phyloP scores from a whole-genome alignment of 2,329 filamentous ascomycete genomes.

The Arthrobotrys sinensis region DNA sequence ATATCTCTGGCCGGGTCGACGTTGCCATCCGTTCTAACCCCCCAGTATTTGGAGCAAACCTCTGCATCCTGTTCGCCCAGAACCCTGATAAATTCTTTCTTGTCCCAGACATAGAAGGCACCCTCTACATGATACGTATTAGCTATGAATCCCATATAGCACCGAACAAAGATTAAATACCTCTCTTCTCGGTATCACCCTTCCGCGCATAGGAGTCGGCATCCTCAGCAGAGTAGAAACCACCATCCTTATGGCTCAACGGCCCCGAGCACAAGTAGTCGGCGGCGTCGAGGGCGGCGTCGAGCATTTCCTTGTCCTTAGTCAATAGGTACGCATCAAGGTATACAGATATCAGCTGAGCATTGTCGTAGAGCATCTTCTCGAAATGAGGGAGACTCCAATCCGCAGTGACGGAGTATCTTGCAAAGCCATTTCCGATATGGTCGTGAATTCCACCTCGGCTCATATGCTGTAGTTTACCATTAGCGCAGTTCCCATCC shows the following conservation, averaged over 20 bases:
- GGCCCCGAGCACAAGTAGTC: conserved; percentile 79
- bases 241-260: conserved; percentile 77
- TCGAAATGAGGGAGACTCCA: conserved; percentile 98
- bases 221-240: conserved; percentile 89
- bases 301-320: conserved; percentile 79
- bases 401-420: conserved; percentile 90
- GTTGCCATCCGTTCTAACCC: conserved; percentile 86
- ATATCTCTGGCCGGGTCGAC: conserved; percentile 85
- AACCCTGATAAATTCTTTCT: conserved; percentile 85
- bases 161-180: conserved; percentile 33
- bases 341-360: conserved; percentile 85
- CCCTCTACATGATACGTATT: conserved; percentile 73
- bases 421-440: conserved; percentile 82
- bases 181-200: conserved; percentile 82
- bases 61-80: conserved; percentile 79
- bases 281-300: conserved; percentile 84
- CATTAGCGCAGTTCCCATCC: not conserved
- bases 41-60: conserved; percentile 86
- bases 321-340: conserved; percentile 85
- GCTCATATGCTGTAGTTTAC: conserved; percentile 75
- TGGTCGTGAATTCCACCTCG: conserved; percentile 81
- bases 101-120: conserved; percentile 94
- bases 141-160: not conserved
- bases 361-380: conserved; percentile 95
- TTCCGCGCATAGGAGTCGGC: conserved; percentile 84